These are phyloP conservation scores for Dothistroma pini DNA, from an alignment of 2,329 filamentous ascomycete species.

Conservation along the genomic window DNA sequence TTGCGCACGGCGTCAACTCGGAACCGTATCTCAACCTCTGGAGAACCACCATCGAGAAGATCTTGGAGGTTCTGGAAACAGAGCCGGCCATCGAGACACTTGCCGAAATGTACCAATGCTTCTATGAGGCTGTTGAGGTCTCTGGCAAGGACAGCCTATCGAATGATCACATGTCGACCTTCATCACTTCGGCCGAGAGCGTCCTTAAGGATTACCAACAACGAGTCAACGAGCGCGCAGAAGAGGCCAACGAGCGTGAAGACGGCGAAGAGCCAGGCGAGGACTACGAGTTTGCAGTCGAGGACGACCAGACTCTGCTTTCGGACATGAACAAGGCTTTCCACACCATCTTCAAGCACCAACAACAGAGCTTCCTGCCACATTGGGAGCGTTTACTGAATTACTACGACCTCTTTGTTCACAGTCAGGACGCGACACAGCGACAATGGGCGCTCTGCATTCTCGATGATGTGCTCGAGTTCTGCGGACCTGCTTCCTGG, in stretches of 20 bases:
- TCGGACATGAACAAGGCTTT: conserved; percentile 99
- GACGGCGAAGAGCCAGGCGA: conserved; percentile 72
- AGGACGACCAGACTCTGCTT: conserved; percentile 93
- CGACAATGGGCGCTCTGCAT: conserved; percentile 99
- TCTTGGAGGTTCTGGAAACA: conserved; percentile 87
- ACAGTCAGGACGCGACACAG: conserved; percentile 78
- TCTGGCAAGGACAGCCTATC: conserved; percentile 81
- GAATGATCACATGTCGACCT: conserved; percentile 73
- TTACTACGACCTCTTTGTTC: conserved; percentile 83
- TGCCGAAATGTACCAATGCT: conserved; percentile 99
- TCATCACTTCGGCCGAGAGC: conserved; percentile 80
- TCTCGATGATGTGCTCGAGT: conserved; percentile 96
- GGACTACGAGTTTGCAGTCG: conserved; percentile 83
- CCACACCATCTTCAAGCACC: conserved; percentile 98
- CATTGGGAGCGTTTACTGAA: conserved; percentile 81
- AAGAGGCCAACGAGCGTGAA: conserved; percentile 79
- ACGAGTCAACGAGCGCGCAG: conserved; percentile 75
- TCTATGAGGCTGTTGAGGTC: conserved; percentile 97
- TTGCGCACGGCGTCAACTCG: conserved; percentile 77
- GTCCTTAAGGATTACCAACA: conserved; percentile 90
- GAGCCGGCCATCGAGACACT: conserved; percentile 95
- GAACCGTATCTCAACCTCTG: conserved; percentile 78
- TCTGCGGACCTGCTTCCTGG: conserved; percentile 85
- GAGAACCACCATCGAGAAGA: conserved; percentile 79
- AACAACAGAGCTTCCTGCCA: conserved; percentile 76